Evolutionary conservation across 306 rosid species (phyloP), one percentile per base, ranked within the genome.

Genomic region (Luffa aegyptiaca): DNA sequence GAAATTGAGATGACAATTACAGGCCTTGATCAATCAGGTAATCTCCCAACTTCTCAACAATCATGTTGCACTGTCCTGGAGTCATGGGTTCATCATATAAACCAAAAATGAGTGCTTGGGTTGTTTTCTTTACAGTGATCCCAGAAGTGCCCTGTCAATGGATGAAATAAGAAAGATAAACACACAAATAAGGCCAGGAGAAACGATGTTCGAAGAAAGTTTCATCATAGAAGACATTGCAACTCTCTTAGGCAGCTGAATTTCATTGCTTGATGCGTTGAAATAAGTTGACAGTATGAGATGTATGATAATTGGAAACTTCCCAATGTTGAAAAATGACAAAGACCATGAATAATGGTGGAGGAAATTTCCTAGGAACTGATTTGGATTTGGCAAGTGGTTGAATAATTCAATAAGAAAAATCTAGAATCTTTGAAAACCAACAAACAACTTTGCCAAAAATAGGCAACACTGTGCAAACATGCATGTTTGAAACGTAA

Each of bases 11-110:
- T 6, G 5, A 4, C 51, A 71, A 82, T 80, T 82, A 92, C 69
- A 90, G 85, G 86, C 88, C 90, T 92, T 92, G 95, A n/a, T 92
- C 97, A 69, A 89, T 9, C 59, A 93, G 93, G 79, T 93, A 93
- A 87, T 93, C 97, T 35, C 96, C 97, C 80, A 93, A 90, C 97
- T 95, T 93, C 84, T 93, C 97, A 57, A 93, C 97, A 78, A 93
- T 73, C 90, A 90, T 86, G 91, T 93, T 90, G 91, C 97, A 93
- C 81, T 93, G 93, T 52, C 96, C 92, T 0, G 97, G 91, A 78
- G 93, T 83, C 96, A 90, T 83, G 52, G 97, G 97, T 82, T 93
- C 97, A 20, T 89, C 92, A 57, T 93, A 93, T 75, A 90, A 85
- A 26, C 97, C 97, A 69, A 93, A 88, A 80, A 93, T 81, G 49